Conservation (phyloP, 106 monocot genomes). For the Xerophyta viscosa region DNA sequence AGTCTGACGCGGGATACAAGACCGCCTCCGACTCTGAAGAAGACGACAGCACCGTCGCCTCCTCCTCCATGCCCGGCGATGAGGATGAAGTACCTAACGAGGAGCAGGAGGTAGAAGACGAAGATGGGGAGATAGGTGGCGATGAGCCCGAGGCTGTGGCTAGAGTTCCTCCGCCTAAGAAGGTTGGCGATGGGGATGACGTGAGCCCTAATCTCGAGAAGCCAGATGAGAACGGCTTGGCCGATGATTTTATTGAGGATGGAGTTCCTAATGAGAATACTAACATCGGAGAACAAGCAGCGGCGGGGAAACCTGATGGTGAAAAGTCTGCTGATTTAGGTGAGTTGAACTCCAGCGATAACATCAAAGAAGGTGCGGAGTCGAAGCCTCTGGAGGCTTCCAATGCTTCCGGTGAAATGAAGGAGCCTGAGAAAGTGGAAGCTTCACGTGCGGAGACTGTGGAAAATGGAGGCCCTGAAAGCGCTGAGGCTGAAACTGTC, state of each 20-base stretch:
- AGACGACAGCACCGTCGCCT: not conserved
- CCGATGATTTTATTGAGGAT: not conserved
- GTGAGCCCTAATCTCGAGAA: not conserved
- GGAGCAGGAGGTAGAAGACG: not conserved
- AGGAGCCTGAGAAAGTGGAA: not conserved
- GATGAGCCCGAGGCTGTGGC: not conserved
- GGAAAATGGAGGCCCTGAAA: not conserved
- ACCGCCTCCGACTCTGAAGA: conserved; percentile 8
- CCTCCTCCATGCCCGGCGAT: not conserved
- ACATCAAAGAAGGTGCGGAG: not conserved
- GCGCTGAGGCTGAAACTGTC: not conserved
- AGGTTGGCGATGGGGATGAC: not conserved
- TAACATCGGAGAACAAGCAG: not conserved
- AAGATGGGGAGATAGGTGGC: not conserved
- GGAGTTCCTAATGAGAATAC: not conserved
- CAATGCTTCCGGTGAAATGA: not conserved
- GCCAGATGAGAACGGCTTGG: not conserved
- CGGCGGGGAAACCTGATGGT: not conserved
- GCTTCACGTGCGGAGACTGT: not conserved
- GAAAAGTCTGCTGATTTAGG: not conserved
- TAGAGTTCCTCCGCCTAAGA: not conserved
- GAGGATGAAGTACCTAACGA: not conserved
- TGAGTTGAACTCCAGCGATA: too few species aligned
- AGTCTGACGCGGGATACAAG: not conserved
- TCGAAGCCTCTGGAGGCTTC: not conserved